Conservation (phyloP, 1,139 yeast genomes). For the Hyphopichia buzzinii region DNA sequence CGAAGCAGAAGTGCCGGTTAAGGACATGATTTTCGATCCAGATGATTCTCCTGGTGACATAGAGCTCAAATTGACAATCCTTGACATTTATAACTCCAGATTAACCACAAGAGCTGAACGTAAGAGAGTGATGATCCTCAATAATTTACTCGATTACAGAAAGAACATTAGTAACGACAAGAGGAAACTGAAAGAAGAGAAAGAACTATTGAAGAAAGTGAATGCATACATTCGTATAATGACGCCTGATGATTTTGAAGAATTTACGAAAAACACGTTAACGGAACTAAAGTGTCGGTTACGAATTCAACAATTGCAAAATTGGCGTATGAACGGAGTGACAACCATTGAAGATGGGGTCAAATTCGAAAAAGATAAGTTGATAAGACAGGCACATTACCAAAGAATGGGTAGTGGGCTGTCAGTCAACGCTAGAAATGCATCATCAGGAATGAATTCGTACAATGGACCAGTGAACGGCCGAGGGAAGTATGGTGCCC, state of each 20-base stretch:
- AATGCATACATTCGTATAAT: slow-evolving; percentile 82
- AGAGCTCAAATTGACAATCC: slow-evolving; percentile 80
- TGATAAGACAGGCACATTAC: slow-evolving; percentile 55
- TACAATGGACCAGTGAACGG: slow-evolving; percentile 11
- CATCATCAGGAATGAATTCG: slow-evolving; percentile 11
- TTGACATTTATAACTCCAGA: slow-evolving; percentile 87
- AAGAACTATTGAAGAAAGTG: slow-evolving; percentile 69
- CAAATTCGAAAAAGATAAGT: slow-evolving; percentile 85
- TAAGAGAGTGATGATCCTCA: slow-evolving; percentile 75
- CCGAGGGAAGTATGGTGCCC: slow-evolving; percentile 11
- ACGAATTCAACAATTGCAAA: slow-evolving; percentile 85
- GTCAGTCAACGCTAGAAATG: slow-evolving; percentile 27
- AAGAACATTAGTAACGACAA: slow-evolving; percentile 75
- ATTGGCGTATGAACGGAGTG: slow-evolving; percentile 89
- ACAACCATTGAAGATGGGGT: slow-evolving; percentile 80
- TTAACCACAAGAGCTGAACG: slow-evolving; percentile 91
- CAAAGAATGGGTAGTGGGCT: slow-evolving; percentile 57
- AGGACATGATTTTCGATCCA: slow-evolving; percentile 93
- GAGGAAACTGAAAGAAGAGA: slow-evolving; percentile 83
- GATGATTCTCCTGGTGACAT: slow-evolving; percentile 88
- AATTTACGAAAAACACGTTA: slow-evolving; percentile 67
- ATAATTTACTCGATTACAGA: slow-evolving; percentile 79
- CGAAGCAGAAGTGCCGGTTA: slow-evolving; percentile 91
- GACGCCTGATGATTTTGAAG: slow-evolving; percentile 76
- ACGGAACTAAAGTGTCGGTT: slow-evolving; percentile 78